Evolutionary conservation across 352 stramenopile genomes (phyloP).

Genomic region (Phytophthora nicotianae): DNA sequence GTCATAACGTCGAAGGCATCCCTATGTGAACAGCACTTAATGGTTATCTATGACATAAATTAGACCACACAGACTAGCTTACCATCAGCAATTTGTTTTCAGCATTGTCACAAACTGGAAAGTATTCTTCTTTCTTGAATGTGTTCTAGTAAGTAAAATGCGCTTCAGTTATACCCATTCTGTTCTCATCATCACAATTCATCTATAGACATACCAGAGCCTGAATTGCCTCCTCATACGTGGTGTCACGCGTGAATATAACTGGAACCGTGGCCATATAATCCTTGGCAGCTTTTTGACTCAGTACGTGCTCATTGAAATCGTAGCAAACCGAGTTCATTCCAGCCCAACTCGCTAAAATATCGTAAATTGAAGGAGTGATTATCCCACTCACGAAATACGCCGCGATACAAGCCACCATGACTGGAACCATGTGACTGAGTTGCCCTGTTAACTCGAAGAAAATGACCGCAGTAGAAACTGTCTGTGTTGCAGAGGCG

Average conservation of each 20-base stretch:
- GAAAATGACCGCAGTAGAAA: constrained; percentile 89
- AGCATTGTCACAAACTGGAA: constrained; percentile 69
- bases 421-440: constrained; percentile 84
- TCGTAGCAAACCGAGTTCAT: constrained; percentile 87
- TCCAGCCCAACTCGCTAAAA: constrained; percentile 74
- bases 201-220: constrained; percentile 42
- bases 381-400: constrained; percentile 84
- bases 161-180: constrained; percentile 1
- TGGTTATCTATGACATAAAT: no score
- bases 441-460: constrained; percentile 85
- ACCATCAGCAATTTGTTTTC: constrained; percentile 60
- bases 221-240: constrained; percentile 72
- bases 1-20: constrained; percentile 68
- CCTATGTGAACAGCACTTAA: constrained; percentile 42
- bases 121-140: constrained; percentile 78
- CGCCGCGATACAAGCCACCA: constrained; percentile 78
- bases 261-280: constrained; percentile 61
- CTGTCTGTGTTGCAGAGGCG: constrained; percentile 89
- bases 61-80: no score
- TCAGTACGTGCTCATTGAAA: constrained; percentile 80
- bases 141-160: constrained; percentile 40
- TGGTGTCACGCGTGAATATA: constrained; percentile 76
- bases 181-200: not conserved
- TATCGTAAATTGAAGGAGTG: constrained; percentile 86
- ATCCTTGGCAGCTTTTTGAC: constrained; percentile 62